phyloP scores from a whole-genome alignment of 2,329 filamentous ascomycete species.

The Neophaeococcomyces mojaviensis region DNA sequence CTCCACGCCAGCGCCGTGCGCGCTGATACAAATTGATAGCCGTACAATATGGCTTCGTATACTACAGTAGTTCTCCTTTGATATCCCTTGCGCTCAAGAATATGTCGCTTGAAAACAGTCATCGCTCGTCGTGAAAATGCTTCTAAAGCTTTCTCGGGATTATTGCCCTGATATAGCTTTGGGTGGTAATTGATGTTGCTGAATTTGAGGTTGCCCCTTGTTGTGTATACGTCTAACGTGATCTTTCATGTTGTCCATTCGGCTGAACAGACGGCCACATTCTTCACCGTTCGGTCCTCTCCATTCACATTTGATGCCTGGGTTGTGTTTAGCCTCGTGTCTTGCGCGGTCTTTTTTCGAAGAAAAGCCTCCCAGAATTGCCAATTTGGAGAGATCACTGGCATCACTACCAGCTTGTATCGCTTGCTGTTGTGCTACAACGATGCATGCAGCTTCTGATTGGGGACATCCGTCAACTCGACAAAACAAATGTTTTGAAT shows the following conservation, averaged over 20 bases:
- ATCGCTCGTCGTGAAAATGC: not conserved
- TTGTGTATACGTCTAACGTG: slow-evolving; percentile 39
- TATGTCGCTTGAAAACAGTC: not conserved
- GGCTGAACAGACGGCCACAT: slow-evolving; percentile 52
- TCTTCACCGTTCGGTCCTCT: slow-evolving; percentile 30
- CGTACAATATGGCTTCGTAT: no score
- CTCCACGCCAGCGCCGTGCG: no score
- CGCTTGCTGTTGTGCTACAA: slow-evolving; percentile 1
- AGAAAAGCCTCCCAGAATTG: slow-evolving; percentile 51
- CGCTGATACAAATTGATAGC: no score
- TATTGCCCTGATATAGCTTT: slow-evolving; percentile 1
- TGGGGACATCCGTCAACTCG: slow-evolving; percentile 52
- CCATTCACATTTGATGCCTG: slow-evolving; percentile 45
- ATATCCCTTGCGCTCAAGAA: not conserved
- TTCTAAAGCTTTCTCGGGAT: not conserved
- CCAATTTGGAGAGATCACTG: slow-evolving; percentile 19
- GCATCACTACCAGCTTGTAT: slow-evolving; percentile 8
- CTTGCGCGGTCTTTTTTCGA: slow-evolving; percentile 56
- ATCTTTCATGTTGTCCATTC: slow-evolving; percentile 55
- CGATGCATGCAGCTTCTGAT: slow-evolving; percentile 17
- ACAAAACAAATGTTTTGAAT: slow-evolving; percentile 56
- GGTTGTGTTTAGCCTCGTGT: slow-evolving; percentile 57
- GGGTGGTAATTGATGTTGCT: slow-evolving; percentile 11
- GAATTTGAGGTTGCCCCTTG: slow-evolving; percentile 19
- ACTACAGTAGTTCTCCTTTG: not conserved